Evolutionary conservation across 805 yeast genomes (phyloP).

Genomic region (Brettanomyces anomalus): DNA sequence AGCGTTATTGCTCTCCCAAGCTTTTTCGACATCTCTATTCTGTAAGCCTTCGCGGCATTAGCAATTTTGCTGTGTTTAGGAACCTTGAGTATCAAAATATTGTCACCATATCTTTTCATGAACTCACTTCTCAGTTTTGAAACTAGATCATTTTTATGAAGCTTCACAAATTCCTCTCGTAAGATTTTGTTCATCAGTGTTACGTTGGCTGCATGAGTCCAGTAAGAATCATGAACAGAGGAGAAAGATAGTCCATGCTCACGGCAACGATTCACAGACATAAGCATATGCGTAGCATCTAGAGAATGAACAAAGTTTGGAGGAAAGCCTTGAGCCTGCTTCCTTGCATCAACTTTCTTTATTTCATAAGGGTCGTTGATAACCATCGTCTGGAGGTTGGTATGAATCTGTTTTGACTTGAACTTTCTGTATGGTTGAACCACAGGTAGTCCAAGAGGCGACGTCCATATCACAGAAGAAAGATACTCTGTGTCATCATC

Average conservation of each 20-base stretch:
- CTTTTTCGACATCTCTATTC: slow-evolving; percentile 38
- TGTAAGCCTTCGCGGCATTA: slow-evolving; percentile 35
- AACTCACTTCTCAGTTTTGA: slow-evolving; percentile 68
- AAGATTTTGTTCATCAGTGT: slow-evolving; percentile 59
- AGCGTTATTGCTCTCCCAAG: slow-evolving; percentile 50
- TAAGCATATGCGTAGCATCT: slow-evolving; percentile 94
- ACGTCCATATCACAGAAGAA: slow-evolving; percentile 95
- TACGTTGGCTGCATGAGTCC: slow-evolving; percentile 93
- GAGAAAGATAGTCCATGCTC: slow-evolving; percentile 66
- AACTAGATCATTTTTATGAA: slow-evolving; percentile 70
- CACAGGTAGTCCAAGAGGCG: slow-evolving; percentile 90
- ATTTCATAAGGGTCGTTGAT: slow-evolving; percentile 83
- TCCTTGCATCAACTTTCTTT: slow-evolving; percentile 75
- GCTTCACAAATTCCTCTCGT: slow-evolving; percentile 68
- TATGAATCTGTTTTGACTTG: slow-evolving; percentile 56
- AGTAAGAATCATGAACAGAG: slow-evolving; percentile 93
- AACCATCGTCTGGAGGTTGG: slow-evolving; percentile 80
- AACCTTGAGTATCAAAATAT: slow-evolving; percentile 51
- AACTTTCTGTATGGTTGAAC: slow-evolving; percentile 90
- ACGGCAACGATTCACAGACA: slow-evolving; percentile 76
- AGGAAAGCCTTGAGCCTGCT: slow-evolving; percentile 89
- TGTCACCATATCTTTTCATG: slow-evolving; percentile 66
- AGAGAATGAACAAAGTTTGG: slow-evolving; percentile 92
- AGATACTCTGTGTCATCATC: slow-evolving; percentile 52
- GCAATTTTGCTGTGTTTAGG: slow-evolving; percentile 45